These are phyloP conservation scores for Venturia effusa DNA, from an alignment of 2,329 filamentous ascomycete genomes.

Conservation along the genomic window DNA sequence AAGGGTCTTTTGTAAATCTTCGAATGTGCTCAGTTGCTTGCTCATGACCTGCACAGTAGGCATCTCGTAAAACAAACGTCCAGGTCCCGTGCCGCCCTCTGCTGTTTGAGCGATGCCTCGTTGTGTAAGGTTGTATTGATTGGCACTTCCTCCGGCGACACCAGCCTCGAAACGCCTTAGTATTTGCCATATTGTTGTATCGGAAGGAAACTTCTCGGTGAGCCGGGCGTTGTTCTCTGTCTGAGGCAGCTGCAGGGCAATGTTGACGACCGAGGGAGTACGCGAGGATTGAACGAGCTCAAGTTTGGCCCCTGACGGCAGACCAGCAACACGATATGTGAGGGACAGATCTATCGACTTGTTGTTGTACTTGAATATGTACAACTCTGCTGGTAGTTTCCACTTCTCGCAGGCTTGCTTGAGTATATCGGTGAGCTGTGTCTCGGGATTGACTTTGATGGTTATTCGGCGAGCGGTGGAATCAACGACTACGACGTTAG, in stretches of 20 bases:
- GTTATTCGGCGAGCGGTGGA: slow-evolving; percentile 64
- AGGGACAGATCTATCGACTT: slow-evolving; percentile 78
- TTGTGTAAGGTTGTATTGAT: slow-evolving; percentile 66
- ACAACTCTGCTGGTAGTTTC: slow-evolving; percentile 59
- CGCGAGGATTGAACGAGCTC: slow-evolving; percentile 82
- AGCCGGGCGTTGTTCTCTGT: slow-evolving; percentile 62
- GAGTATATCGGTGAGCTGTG: slow-evolving; percentile 73
- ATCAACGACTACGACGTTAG: slow-evolving; percentile 81
- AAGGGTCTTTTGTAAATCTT: slow-evolving; percentile 79
- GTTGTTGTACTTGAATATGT: slow-evolving; percentile 82
- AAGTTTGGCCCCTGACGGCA: slow-evolving; percentile 77
- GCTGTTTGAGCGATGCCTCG: slow-evolving; percentile 58
- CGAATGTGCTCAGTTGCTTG: slow-evolving; percentile 63
- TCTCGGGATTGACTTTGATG: slow-evolving; percentile 74
- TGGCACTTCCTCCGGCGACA: slow-evolving; percentile 43
- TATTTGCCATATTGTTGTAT: slow-evolving; percentile 80
- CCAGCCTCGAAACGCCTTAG: slow-evolving; percentile 82
- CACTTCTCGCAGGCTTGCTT: slow-evolving; percentile 82
- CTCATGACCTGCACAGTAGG: slow-evolving; percentile 78
- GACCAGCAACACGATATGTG: slow-evolving; percentile 71
- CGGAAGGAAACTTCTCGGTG: slow-evolving; percentile 77
- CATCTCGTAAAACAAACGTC: slow-evolving; percentile 77
- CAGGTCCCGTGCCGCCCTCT: slow-evolving; percentile 44
- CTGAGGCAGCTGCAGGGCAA: slow-evolving; percentile 76
- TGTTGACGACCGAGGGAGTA: slow-evolving; percentile 72